These are phyloP conservation scores for Passiflora organensis DNA, from an alignment of 345 rosid genomes.

Conservation along the genomic window DNA sequence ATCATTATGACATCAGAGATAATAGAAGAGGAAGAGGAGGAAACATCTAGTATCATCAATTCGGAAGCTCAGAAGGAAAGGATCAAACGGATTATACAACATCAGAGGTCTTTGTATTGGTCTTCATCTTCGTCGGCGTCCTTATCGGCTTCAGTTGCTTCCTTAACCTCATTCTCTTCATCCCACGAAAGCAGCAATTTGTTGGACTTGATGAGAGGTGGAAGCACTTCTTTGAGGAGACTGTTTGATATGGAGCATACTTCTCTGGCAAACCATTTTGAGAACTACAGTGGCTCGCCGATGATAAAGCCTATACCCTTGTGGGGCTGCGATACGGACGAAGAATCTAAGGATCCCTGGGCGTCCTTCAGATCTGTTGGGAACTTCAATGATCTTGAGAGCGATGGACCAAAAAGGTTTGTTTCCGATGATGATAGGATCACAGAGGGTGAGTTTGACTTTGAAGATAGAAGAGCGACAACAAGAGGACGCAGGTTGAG, in stretches of 20 bases:
- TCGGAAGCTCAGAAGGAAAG: slow-evolving; percentile 29
- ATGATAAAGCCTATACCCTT: slow-evolving; percentile 31
- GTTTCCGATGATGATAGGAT: slow-evolving; percentile 29
- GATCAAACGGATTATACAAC: slow-evolving; percentile 36
- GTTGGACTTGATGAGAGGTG: slow-evolving; percentile 39
- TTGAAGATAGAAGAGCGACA: slow-evolving; percentile 1
- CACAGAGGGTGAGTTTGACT: slow-evolving; percentile 4
- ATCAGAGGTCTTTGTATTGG: slow-evolving; percentile 40
- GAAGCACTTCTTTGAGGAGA: slow-evolving; percentile 42
- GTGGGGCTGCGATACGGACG: slow-evolving; percentile 42
- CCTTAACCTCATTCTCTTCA: slow-evolving; percentile 22
- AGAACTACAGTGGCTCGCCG: slow-evolving; percentile 44
- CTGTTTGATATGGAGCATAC: slow-evolving; percentile 52
- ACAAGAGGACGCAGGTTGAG: slow-evolving; percentile 18
- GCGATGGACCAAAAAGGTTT: slow-evolving; percentile 10
- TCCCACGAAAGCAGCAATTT: slow-evolving; percentile 27
- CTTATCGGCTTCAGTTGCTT: slow-evolving; percentile 10
- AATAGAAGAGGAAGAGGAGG: slow-evolving; percentile 30
- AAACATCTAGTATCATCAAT: slow-evolving; percentile 11
- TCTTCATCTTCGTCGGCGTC: slow-evolving; percentile 33
- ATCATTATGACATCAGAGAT: slow-evolving; percentile 30
- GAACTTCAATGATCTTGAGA: not conserved
- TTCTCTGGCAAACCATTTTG: slow-evolving; percentile 38
- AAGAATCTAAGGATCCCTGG: slow-evolving; percentile 38
- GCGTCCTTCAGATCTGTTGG: slow-evolving; percentile 20